Conservation (phyloP, 2,329 filamentous ascomycete genomes). For the Lachnellula subtilissima region DNA sequence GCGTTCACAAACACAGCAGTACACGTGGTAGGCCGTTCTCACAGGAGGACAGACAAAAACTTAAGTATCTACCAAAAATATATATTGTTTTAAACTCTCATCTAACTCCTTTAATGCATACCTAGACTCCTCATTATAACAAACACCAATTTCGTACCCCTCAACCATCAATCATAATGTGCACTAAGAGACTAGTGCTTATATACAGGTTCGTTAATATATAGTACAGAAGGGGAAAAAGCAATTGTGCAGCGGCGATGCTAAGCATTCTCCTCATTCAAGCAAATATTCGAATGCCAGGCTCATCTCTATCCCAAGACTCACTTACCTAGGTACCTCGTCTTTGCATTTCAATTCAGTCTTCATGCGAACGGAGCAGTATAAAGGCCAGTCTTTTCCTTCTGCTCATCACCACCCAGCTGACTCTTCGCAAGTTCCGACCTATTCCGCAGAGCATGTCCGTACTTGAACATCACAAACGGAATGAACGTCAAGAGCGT, state of each 20-base stretch:
- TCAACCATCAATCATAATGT: background rate
- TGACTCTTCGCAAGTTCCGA: constrained; percentile 28
- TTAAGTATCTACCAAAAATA: too few species aligned
- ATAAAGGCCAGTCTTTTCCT: constrained; percentile 18
- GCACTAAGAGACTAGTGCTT: too few species aligned
- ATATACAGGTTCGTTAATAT: too few species aligned
- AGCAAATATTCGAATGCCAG: background rate
- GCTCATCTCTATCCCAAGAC: background rate
- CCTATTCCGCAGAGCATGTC: constrained; percentile 35
- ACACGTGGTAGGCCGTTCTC: too few species aligned
- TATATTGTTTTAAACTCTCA: too few species aligned
- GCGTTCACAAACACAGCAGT: background rate
- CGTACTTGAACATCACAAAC: constrained; percentile 64
- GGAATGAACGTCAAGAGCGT: constrained; percentile 67
- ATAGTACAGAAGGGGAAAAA: too few species aligned
- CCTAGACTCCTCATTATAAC: background rate
- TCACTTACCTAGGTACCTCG: background rate
- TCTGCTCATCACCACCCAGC: constrained; percentile 17
- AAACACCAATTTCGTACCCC: background rate
- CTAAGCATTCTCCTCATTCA: too few species aligned
- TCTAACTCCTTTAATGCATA: background rate
- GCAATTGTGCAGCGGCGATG: too few species aligned
- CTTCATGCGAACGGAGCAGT: constrained; percentile 16
- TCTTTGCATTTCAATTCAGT: background rate
- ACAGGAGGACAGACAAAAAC: too few species aligned